A percentile compares a stretch with the other conserved stretches of the same genome.
Evolutionary conservation across 805 yeast genomes (phyloP).

Genomic region (Kodamaea lidongshanica): DNA sequence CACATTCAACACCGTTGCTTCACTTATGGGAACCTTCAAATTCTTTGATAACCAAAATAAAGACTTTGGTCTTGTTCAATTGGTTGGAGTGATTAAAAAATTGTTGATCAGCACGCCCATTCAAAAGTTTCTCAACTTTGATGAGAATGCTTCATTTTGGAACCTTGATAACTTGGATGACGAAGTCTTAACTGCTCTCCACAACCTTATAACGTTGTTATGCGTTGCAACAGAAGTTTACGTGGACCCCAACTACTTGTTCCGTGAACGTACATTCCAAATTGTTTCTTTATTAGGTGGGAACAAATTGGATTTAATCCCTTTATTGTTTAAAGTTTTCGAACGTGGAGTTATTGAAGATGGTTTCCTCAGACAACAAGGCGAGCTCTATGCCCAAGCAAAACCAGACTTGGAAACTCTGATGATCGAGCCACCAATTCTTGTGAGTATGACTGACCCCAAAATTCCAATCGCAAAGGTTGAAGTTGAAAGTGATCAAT

Average conservation of each 20-base stretch:
- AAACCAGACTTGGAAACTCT: constrained; percentile 22
- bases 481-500: constrained; percentile 49
- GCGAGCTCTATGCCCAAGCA: constrained; percentile 40
- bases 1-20: constrained; percentile 47
- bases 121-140: constrained; percentile 24
- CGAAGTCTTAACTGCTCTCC: constrained; percentile 27
- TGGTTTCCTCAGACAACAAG: constrained; percentile 46
- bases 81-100: constrained; percentile 28
- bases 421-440: constrained; percentile 33
- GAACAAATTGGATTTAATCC: constrained; percentile 31
- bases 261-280: constrained; percentile 39
- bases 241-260: constrained; percentile 46
- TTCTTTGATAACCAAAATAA: constrained; percentile 51
- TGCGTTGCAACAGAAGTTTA: constrained; percentile 52
- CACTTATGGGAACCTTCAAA: constrained; percentile 49
- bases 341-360: constrained; percentile 55
- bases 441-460: constrained; percentile 42
- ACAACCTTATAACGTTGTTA: constrained; percentile 39
- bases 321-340: constrained; percentile 43
- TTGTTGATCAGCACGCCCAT: constrained; percentile 25
- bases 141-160: constrained; percentile 30
- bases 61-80: constrained; percentile 38
- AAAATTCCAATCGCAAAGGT: constrained; percentile 43
- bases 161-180: constrained; percentile 21
- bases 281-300: constrained; percentile 37